Evolutionary conservation across 2,329 filamentous ascomycete species (phyloP).

Genomic region (Stachybotrys chlorohalonatus): DNA sequence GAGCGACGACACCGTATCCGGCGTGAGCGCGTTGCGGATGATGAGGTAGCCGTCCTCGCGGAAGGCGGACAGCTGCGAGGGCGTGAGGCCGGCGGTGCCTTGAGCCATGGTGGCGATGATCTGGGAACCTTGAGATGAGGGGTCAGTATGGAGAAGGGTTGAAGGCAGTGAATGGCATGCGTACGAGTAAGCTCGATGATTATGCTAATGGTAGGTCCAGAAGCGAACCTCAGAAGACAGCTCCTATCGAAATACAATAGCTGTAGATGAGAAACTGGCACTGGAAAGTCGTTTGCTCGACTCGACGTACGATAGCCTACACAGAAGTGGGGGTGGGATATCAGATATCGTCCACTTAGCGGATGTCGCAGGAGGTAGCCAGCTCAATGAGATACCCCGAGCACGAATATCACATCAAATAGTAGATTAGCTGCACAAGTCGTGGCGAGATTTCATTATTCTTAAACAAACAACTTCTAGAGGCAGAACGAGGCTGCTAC

Average conservation of each 20-base stretch:
- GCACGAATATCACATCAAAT: too few relatives aligned
- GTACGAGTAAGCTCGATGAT: not conserved
- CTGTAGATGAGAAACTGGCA: not conserved
- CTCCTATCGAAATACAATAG: too few relatives aligned
- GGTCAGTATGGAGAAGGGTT: conserved; percentile 1
- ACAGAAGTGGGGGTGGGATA: not conserved
- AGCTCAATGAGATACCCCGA: too few relatives aligned
- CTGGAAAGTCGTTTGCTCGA: not conserved
- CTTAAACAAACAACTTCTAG: too few relatives aligned
- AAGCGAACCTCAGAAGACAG: too few relatives aligned
- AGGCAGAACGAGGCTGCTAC: too few relatives aligned
- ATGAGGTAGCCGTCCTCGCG: conserved; percentile 82
- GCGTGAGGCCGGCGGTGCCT: conserved; percentile 48
- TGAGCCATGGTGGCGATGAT: conserved; percentile 7
- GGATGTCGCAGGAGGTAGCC: too few relatives aligned
- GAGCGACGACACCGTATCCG: conserved; percentile 55
- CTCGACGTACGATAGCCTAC: not conserved
- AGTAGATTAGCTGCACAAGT: too few relatives aligned
- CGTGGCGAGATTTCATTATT: too few relatives aligned
- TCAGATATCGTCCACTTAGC: too few relatives aligned
- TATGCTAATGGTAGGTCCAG: too few relatives aligned
- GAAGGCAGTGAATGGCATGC: not conserved
- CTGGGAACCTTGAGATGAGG: conserved; percentile 4
- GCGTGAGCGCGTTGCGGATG: conserved; percentile 65
- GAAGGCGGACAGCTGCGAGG: conserved; percentile 64